phyloP scores from a whole-genome alignment of 2,329 filamentous ascomycete genomes.

The Cryphonectria parasitica region DNA sequence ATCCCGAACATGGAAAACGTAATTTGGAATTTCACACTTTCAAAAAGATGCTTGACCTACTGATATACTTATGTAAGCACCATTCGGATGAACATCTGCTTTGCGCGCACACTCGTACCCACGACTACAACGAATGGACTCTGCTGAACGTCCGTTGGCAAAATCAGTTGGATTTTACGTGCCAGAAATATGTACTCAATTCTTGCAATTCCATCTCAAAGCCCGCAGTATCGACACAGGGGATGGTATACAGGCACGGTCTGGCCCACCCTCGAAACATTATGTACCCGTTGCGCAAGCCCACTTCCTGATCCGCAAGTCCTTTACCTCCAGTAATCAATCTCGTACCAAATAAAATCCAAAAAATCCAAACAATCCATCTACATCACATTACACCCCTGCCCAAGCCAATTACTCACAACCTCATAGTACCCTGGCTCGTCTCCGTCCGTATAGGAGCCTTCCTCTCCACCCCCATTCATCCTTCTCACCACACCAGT shows the following conservation, averaged over 20 bases:
- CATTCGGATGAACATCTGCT: too few relatives aligned
- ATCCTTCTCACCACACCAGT: slow-evolving; percentile 72
- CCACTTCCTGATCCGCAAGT: background rate
- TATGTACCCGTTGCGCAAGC: background rate
- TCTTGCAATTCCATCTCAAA: background rate
- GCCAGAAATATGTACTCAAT: background rate
- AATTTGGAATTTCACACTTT: too few relatives aligned
- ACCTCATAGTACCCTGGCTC: slow-evolving; percentile 81
- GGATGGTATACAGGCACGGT: background rate
- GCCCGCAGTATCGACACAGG: background rate
- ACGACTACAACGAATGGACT: background rate
- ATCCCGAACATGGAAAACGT: too few relatives aligned
- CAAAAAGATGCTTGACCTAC: too few relatives aligned
- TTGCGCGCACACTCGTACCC: background rate
- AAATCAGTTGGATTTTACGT: background rate
- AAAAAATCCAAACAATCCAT: background rate
- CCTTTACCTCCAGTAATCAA: background rate
- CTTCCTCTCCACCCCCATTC: slow-evolving; percentile 62
- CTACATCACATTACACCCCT: slow-evolving; percentile 59
- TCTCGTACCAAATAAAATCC: too few relatives aligned
- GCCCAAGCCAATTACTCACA: slow-evolving; percentile 55
- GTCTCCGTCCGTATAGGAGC: slow-evolving; percentile 59
- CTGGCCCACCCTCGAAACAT: background rate
- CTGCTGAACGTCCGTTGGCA: too few relatives aligned
- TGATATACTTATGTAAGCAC: too few relatives aligned